Base-by-base conservation (phyloP, 2,329 filamentous ascomycete genomes). In the Lasiodiplodia citricola region DNA sequence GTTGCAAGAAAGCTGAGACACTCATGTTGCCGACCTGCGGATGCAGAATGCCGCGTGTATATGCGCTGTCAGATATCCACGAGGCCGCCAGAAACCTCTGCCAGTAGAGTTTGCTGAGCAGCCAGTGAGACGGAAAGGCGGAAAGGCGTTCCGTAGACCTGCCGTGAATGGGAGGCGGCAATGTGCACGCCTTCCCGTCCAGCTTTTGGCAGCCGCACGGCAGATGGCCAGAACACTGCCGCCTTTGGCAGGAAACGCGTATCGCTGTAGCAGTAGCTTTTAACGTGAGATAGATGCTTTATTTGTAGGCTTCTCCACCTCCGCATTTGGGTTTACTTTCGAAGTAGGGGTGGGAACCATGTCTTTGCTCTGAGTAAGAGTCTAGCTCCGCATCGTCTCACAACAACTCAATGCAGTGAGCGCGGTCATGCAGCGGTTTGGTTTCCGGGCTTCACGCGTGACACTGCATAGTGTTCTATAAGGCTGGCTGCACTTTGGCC, bases 1-100 rank as follows among this genome's bases (percentile, higher is more conserved):
- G 23, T 23, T 64, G 37, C n/a, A 38, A 25, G 47, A 64, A 38
- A 52, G 41, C 60, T 51, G 60, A 54, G 60, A 64, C 60, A 64
- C 28, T n/a, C 16, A n/a, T 31, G 23, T 64, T 37, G 60, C 44
- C 28, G 60, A 21, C 47, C 37, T 21, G 31, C 31, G 44, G 14
- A 64, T 38, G 60, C 44, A 52, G 60, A 23, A 3, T 28, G 28
- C 60, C 47, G 60, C 60, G 25, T 64, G 28, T 31, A 47, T 62
- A 38, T 52, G 60, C 60, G 52, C 6, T 38, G 60, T 64, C 28
- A 64, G 18, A 3, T 52, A 50, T 25, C n/a, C 60, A 52, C 44
- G 21, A 23, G 60, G 47, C 60, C 60, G 11, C 13, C 8, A 23
- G 7, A 50, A 52, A 18, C 7, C 31, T 21, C 60, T 64, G 18